A percentile compares a stretch with the other conserved stretches of the same genome.
Evolutionary conservation across 768 basidiomycete genomes (phyloP).

Genomic region (Porphyrellus cyaneotinctus): DNA sequence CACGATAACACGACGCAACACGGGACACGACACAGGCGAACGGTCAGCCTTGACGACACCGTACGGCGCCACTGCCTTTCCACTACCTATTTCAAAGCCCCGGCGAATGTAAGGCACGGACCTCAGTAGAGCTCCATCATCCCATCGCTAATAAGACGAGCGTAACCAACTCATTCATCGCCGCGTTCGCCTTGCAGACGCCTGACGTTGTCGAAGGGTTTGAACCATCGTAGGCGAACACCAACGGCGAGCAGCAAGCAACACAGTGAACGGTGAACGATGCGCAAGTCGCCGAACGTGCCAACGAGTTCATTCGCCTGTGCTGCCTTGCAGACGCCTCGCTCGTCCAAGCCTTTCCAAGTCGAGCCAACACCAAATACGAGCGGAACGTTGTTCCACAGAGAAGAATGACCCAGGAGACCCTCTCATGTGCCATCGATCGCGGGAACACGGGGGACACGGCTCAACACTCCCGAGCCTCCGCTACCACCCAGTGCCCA

Average conservation of each 20-base stretch:
- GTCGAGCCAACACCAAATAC: neutral
- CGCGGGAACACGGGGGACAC: slow-evolving; percentile 3
- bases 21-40: neutral
- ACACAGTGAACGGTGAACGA: slow-evolving; percentile 5
- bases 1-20: neutral
- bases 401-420: neutral
- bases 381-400: slow-evolving; percentile 12
- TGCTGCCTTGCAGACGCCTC: slow-evolving; percentile 20
- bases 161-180: slow-evolving; percentile 10
- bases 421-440: slow-evolving; percentile 18
- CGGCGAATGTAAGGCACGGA: slow-evolving; percentile 7
- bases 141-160: neutral
- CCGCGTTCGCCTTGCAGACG: slow-evolving; percentile 17
- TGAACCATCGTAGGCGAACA: neutral
- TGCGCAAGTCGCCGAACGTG: slow-evolving; percentile 14
- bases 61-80: neutral
- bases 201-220: slow-evolving; percentile 5
- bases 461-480: neutral
- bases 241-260: neutral
- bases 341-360: slow-evolving; percentile 11
- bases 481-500: neutral
- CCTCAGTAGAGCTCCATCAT: neutral
- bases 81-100: neutral
- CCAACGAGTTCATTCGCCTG: neutral
- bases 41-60: slow-evolving; percentile 8